phyloP scores from a whole-genome alignment of 177 flowering plant species.

The Telopea speciosissima region DNA sequence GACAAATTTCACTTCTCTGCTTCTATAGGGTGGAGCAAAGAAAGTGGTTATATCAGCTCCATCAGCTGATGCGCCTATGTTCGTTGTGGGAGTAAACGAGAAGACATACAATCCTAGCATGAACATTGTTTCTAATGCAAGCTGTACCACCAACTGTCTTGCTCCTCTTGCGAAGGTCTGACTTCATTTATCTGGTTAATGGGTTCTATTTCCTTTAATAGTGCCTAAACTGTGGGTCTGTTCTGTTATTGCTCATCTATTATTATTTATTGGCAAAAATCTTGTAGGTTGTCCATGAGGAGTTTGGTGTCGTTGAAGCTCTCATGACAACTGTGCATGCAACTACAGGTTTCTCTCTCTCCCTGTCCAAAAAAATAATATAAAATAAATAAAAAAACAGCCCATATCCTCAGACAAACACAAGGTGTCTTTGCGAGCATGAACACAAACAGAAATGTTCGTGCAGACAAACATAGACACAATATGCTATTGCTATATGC shows the following conservation, averaged over 20 bases:
- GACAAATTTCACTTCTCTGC: not conserved
- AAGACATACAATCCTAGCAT: slow-evolving; percentile 65
- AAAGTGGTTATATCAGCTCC: slow-evolving; percentile 94
- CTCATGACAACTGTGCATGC: slow-evolving; percentile 99
- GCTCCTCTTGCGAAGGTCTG: slow-evolving; percentile 94
- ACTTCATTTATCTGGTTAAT: not conserved
- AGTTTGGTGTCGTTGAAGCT: slow-evolving; percentile 90
- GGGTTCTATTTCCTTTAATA: too few relatives aligned
- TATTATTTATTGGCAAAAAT: not conserved
- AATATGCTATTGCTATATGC: not conserved
- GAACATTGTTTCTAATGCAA: slow-evolving; percentile 92
- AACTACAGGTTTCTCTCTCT: slow-evolving; percentile 67
- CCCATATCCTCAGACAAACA: not conserved
- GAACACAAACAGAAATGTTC: not conserved
- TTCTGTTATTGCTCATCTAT: too few relatives aligned
- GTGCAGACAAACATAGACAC: not conserved
- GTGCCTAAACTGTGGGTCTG: too few relatives aligned
- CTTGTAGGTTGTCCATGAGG: slow-evolving; percentile 91
- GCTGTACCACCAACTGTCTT: slow-evolving; percentile 93
- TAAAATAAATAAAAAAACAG: too few relatives aligned
- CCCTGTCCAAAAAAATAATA: not conserved
- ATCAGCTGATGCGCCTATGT: slow-evolving; percentile 97
- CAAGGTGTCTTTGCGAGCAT: too few relatives aligned
- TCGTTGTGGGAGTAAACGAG: slow-evolving; percentile 93
- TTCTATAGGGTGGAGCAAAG: slow-evolving; percentile 85